phyloP scores from a whole-genome alignment of 345 rosid genomes.

The Eutrema yunnanense region DNA sequence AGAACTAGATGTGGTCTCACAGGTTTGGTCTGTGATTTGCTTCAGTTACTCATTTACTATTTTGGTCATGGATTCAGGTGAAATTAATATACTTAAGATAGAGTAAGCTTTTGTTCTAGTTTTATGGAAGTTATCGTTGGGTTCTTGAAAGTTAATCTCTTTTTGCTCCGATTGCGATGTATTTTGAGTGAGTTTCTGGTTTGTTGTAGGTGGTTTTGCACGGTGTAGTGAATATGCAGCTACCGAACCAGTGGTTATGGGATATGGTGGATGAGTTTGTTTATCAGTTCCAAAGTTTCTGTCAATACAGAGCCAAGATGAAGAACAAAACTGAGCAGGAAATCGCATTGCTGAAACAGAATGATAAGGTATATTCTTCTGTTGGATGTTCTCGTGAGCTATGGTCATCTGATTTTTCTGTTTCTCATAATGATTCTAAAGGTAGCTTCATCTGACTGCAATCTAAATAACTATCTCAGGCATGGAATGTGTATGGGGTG shows the following conservation, averaged over 20 bases:
- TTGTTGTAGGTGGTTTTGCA: constrained; percentile 72
- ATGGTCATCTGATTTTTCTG: background rate
- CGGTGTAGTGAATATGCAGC: constrained; percentile 91
- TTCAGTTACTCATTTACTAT: background rate
- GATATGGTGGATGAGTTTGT: constrained; percentile 99
- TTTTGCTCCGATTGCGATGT: background rate
- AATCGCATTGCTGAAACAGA: constrained; percentile 68
- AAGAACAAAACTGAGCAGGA: constrained; percentile 92
- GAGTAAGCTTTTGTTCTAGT: background rate
- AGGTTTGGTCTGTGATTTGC: background rate
- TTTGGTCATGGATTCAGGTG: background rate
- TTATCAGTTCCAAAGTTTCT: constrained; percentile 95
- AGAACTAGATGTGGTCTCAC: background rate
- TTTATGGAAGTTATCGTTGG: background rate
- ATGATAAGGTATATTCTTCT: constrained; percentile 50
- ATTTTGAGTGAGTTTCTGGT: background rate
- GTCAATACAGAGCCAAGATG: constrained; percentile 93
- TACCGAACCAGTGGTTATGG: constrained; percentile 99
- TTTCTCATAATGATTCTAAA: background rate
- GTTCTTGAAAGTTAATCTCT: background rate
- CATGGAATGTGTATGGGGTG: constrained; percentile 98
- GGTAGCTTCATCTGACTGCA: background rate
- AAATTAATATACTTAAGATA: background rate
- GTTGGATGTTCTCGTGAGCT: background rate
- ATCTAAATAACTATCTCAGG: constrained; percentile 31